Base-by-base conservation (phyloP, 129 eudicot species). In the Artemisia argyi region DNA sequence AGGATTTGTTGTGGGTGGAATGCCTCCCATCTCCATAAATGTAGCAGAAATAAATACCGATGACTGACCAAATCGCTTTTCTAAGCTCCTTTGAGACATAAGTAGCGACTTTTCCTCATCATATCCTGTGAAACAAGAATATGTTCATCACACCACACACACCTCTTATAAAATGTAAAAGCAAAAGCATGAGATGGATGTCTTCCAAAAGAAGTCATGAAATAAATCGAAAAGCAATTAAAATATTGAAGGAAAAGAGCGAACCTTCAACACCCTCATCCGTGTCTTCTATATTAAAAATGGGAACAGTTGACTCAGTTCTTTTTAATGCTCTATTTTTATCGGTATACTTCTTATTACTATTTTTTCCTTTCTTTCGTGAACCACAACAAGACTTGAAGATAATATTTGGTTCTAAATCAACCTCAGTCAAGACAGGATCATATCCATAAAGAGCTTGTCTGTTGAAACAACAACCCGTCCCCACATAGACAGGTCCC, bases 401-500 rank as follows among this genome's bases (percentile, higher is more conserved):
- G 14, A 80, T 80, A 62, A 80, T 74, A 15, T 80, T 80, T 39
- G 84, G 84, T 70, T 80, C 84, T 20, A 80, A 63, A 47, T 80
- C 83, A 1, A 60, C 76, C 62, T 80, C 83, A 1, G 84, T 80
- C 53, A 80, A 74, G 9, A 80, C 84, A 2, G 90, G 85, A 76
- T 85, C 90, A 49, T 85, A 79, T 58, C 90, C 90, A 69, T 85
- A 85, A 44, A 85, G 83, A 72, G 90, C 90, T 69, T 78, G 85
- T 68, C 90, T 76, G 77, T 83, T 82, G 74, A 85, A 85, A 71
- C 86, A 83, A 65, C 90, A 85, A 58, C 90, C 90, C 52, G 90
- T 85, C 51, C 90, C 90, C 78, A 85, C 90, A 24, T 85, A 85
- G 11, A 85, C 86, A 0, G 90, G 90, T 4, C 90, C 90, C 66